These are phyloP conservation scores for Pseudocercospora fijiensis DNA, from an alignment of 2,329 filamentous ascomycete species.

Conservation along the genomic window DNA sequence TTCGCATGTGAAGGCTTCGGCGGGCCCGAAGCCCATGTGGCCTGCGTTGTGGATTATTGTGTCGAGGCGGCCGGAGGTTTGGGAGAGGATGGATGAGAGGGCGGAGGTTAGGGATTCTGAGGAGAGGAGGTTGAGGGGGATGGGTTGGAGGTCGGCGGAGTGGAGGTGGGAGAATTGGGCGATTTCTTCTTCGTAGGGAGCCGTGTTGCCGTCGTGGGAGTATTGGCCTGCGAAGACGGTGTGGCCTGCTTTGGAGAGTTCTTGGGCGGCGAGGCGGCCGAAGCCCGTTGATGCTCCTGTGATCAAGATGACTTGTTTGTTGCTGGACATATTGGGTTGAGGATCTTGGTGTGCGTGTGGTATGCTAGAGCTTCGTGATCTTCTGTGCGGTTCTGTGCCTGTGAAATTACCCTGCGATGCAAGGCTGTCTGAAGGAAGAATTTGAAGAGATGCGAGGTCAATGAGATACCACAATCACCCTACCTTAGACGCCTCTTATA, in stretches of 20 bases:
- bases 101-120: background rate
- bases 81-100: background rate
- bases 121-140: conserved; percentile 12
- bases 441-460: background rate
- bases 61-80: conserved; percentile 10
- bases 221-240: conserved; percentile 13
- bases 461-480: background rate
- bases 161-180: conserved; percentile 4
- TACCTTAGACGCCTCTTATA: background rate
- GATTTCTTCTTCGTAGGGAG: conserved; percentile 15
- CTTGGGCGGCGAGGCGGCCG: conserved; percentile 8
- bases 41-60: conserved; percentile 19
- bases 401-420: background rate
- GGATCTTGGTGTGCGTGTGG: background rate
- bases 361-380: no score
- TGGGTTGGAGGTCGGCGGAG: conserved; percentile 2
- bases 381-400: no score
- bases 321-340: background rate
- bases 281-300: conserved; percentile 18
- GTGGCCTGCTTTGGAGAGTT: conserved; percentile 7
- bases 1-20: conserved; percentile 13
- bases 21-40: conserved; percentile 16
- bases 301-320: conserved; percentile 12
- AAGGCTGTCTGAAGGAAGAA: background rate
- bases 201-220: conserved; percentile 12